Conservation (phyloP, 1,284 basidiomycete species). For the Thelephora terrestris region DNA sequence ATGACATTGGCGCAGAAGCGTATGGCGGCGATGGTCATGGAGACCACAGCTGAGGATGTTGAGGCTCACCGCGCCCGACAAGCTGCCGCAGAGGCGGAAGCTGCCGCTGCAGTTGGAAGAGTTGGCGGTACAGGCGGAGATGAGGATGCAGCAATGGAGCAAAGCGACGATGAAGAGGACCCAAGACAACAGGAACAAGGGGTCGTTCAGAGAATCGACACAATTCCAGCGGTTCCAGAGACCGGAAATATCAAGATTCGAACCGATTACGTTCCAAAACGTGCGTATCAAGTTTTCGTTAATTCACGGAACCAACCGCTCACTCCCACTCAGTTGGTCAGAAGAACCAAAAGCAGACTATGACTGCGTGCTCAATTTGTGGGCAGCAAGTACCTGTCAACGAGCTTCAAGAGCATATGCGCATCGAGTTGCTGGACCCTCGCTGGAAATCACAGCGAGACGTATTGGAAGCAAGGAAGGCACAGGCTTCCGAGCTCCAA, state of each 20-base stretch:
- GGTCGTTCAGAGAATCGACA: constrained; percentile 63
- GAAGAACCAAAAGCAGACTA: constrained; percentile 48
- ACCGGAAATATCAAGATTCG: constrained; percentile 91
- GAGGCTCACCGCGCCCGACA: constrained; percentile 72
- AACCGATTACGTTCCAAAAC: constrained; percentile 92
- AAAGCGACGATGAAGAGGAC: constrained; percentile 71
- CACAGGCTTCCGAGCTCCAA: constrained; percentile 82
- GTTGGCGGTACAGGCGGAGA: constrained; percentile 44
- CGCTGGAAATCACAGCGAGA: constrained; percentile 95
- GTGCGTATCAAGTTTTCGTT: constrained; percentile 37
- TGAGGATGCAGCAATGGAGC: constrained; percentile 62
- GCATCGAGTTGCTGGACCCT: constrained; percentile 96
- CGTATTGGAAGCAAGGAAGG: constrained; percentile 76
- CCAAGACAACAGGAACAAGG: constrained; percentile 66
- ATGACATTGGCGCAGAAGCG: constrained; percentile 97
- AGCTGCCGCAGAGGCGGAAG: constrained; percentile 71
- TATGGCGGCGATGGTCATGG: constrained; percentile 98
- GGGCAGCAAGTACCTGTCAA: constrained; percentile 90
- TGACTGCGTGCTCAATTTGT: constrained; percentile 89
- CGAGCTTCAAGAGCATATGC: constrained; percentile 95
- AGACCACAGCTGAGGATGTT: constrained; percentile 78
- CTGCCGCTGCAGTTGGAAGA: constrained; percentile 56
- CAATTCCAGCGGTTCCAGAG: constrained; percentile 71
- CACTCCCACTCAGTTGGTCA: constrained; percentile 46
- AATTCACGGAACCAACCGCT: constrained; percentile 8